Conservation (phyloP, 2,329 filamentous ascomycete genomes). For the Calonectria honghensis region DNA sequence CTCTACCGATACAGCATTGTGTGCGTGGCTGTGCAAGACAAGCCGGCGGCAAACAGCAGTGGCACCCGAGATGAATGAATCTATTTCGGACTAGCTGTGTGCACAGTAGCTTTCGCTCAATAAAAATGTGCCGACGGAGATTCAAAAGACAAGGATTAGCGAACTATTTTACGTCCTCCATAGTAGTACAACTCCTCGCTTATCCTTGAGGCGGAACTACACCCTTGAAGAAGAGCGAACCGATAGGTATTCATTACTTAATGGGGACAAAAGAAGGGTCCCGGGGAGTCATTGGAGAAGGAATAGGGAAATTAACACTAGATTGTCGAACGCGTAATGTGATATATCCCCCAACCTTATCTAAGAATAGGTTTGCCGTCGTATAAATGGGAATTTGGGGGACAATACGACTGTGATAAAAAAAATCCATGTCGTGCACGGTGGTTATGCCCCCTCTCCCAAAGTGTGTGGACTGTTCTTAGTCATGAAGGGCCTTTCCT, state of each 20-base stretch:
- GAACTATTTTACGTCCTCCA: background rate
- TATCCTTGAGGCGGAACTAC: background rate
- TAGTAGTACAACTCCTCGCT: background rate
- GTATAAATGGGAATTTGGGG: background rate
- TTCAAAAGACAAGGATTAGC: background rate
- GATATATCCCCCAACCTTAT: slow-evolving; percentile 17
- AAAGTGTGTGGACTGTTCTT: background rate
- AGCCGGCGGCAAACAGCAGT: background rate
- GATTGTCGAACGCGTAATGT: slow-evolving; percentile 15
- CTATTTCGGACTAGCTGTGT: background rate
- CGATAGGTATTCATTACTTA: background rate
- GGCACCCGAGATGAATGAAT: background rate
- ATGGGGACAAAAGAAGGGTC: background rate
- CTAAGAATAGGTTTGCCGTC: slow-evolving; percentile 16
- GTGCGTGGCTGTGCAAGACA: background rate
- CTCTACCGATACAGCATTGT: background rate
- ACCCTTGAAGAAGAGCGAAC: background rate
- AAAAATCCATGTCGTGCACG: slow-evolving; percentile 24
- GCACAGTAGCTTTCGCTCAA: background rate
- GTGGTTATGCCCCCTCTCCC: background rate
- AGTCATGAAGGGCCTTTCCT: background rate
- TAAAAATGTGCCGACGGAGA: background rate
- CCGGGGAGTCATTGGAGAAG: too few species aligned
- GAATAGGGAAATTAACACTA: slow-evolving; percentile 1
- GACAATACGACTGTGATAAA: slow-evolving; percentile 6